phyloP scores from a whole-genome alignment of 768 basidiomycete genomes.

The Suillus fuscotomentosus region DNA sequence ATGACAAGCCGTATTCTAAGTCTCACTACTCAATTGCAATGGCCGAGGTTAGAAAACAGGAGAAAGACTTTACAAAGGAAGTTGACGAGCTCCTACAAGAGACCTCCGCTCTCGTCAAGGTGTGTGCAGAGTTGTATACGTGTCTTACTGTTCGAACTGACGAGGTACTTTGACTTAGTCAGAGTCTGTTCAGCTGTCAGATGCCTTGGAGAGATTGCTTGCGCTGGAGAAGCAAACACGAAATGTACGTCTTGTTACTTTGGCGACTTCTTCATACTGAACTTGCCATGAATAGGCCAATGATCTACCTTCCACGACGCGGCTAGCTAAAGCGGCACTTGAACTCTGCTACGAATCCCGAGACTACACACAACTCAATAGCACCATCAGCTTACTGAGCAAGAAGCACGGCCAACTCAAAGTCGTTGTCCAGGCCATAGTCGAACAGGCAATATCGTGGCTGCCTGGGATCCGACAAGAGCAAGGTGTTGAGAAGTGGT shows the following conservation, averaged over 20 bases:
- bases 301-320: slow-evolving; percentile 88
- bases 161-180: slow-evolving; percentile 44
- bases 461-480: slow-evolving; percentile 69
- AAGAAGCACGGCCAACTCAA: slow-evolving; percentile 99
- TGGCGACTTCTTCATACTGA: not conserved
- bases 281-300: slow-evolving; percentile 62
- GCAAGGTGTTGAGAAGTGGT: slow-evolving; percentile 73
- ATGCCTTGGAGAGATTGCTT: slow-evolving; percentile 87
- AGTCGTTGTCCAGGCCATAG: slow-evolving; percentile 85
- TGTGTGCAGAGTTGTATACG: slow-evolving; percentile 35
- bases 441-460: slow-evolving; percentile 83
- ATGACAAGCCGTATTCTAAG: slow-evolving; percentile 39
- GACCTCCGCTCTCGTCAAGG: slow-evolving; percentile 67
- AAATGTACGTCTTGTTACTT: slow-evolving; percentile 60
- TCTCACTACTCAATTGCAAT: slow-evolving; percentile 49
- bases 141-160: slow-evolving; percentile 11
- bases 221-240: slow-evolving; percentile 92
- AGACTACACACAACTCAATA: slow-evolving; percentile 70
- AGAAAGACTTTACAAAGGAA: slow-evolving; percentile 84
- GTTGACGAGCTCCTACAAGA: slow-evolving; percentile 76
- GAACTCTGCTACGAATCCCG: slow-evolving; percentile 71
- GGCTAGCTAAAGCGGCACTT: slow-evolving; percentile 72
- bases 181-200: slow-evolving; percentile 83
- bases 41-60: slow-evolving; percentile 82
- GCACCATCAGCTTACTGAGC: slow-evolving; percentile 64